These are phyloP conservation scores for Glomus cerebriforme DNA, from an alignment of 192 early-diverging fungal species.

Conservation along the genomic window DNA sequence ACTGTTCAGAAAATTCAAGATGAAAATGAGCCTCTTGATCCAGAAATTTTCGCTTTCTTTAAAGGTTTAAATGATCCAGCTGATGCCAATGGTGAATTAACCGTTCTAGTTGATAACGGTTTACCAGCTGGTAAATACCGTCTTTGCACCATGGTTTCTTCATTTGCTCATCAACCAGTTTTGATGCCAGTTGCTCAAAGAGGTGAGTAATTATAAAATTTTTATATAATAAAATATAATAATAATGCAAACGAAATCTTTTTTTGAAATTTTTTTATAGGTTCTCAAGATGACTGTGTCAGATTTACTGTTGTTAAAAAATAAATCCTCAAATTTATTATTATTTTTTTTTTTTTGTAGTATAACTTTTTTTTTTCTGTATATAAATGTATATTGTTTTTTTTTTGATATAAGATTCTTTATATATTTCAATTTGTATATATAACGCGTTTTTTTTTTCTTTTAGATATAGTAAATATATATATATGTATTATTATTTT, in stretches of 20 bases:
- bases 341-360: too few relatives aligned
- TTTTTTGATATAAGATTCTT: too few relatives aligned
- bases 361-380: too few relatives aligned
- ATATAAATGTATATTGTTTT: too few relatives aligned
- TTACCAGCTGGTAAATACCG: neutral
- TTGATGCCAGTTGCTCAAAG: constrained; percentile 35
- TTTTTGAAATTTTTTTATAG: neutral
- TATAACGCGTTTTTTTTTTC: too few relatives aligned
- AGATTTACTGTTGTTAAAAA: constrained; percentile 12
- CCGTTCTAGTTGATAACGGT: neutral
- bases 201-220: neutral
- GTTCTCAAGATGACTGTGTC: constrained; percentile 18
- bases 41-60: constrained; percentile 4
- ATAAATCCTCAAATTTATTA: too few relatives aligned
- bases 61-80: constrained; percentile 12
- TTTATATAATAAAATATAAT: neutral
- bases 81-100: neutral
- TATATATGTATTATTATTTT: too few relatives aligned
- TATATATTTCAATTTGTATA: too few relatives aligned
- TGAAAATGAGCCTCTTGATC: neutral
- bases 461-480: too few relatives aligned
- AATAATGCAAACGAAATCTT: too few relatives aligned
- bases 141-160: constrained; percentile 15
- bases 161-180: constrained; percentile 7
- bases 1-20: neutral